A percentile compares a stretch with the other conserved stretches of the same genome.
Evolutionary conservation across 2,329 filamentous ascomycete genomes (phyloP).

Genomic region (Cladosporium austrohemisphaericum): DNA sequence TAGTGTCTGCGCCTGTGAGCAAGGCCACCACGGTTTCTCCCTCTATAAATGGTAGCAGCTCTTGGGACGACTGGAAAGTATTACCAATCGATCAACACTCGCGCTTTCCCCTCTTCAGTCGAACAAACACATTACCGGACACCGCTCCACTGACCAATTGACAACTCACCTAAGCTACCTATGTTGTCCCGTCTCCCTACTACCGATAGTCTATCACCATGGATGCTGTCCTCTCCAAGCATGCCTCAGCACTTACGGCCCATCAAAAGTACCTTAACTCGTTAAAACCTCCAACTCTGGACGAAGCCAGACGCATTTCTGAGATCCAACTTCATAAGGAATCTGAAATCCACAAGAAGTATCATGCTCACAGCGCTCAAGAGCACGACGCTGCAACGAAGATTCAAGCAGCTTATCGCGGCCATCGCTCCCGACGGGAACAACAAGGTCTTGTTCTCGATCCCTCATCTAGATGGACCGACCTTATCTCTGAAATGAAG

Average conservation of each 20-base stretch:
- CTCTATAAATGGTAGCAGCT: too few species aligned
- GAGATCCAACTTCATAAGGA: conserved; percentile 26
- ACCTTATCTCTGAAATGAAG: conserved; percentile 47
- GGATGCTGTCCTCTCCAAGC: conserved; percentile 2
- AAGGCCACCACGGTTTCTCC: too few species aligned
- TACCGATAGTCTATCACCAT: not conserved
- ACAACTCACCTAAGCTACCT: too few species aligned
- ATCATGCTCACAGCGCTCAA: conserved; percentile 21
- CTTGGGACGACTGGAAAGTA: too few species aligned
- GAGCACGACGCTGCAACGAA: conserved; percentile 29
- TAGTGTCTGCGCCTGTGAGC: too few species aligned
- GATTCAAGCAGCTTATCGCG: conserved; percentile 64
- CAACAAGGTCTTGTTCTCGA: conserved; percentile 65
- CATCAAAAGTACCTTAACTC: conserved; percentile 27
- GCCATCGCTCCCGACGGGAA: conserved; percentile 69
- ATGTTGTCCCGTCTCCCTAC: too few species aligned
- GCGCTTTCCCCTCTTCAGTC: not conserved
- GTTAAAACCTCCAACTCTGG: conserved; percentile 21
- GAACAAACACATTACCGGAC: not conserved
- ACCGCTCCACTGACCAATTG: too few species aligned
- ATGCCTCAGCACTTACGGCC: conserved; percentile 9
- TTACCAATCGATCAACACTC: not conserved
- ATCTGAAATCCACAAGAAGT: conserved; percentile 24
- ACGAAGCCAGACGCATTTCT: conserved; percentile 23
- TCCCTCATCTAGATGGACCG: conserved; percentile 65